A percentile compares a stretch with the other conserved stretches of the same genome.
Evolutionary conservation across 2,329 filamentous ascomycete species (phyloP).

Genomic region (Alternaria gaisen): DNA sequence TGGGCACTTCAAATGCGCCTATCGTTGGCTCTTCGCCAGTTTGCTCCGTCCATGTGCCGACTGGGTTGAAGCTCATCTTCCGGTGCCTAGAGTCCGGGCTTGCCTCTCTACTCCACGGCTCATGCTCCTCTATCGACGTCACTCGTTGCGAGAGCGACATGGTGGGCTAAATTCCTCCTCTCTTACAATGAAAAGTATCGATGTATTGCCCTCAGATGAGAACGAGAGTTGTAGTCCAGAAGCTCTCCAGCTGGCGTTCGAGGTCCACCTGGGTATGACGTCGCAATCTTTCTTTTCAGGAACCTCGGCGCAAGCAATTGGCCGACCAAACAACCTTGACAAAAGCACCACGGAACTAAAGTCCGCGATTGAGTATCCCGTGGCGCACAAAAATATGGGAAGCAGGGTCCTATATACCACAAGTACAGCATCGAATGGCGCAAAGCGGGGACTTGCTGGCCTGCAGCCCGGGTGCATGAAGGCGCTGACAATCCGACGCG

Average conservation of each 20-base stretch:
- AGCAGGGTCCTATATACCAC: slow-evolving; percentile 25
- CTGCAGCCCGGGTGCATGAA: slow-evolving; percentile 16
- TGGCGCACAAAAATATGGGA: slow-evolving; percentile 6
- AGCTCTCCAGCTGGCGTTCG: background rate
- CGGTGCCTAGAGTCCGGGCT: slow-evolving; percentile 52
- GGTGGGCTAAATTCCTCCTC: slow-evolving; percentile 13
- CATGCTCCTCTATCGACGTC: slow-evolving; percentile 53
- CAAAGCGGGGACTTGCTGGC: slow-evolving; percentile 26
- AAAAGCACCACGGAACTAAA: background rate
- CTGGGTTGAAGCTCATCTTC: slow-evolving; percentile 61
- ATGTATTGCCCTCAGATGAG: background rate
- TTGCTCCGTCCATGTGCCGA: slow-evolving; percentile 56
- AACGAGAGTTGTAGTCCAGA: background rate
- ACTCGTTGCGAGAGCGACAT: slow-evolving; percentile 54
- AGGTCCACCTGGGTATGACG: slow-evolving; percentile 21
- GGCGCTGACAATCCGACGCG: slow-evolving; percentile 26
- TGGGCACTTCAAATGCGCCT: slow-evolving; percentile 64
- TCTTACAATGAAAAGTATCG: background rate
- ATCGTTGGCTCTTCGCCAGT: slow-evolving; percentile 53
- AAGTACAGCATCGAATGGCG: slow-evolving; percentile 13
- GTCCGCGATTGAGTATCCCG: background rate
- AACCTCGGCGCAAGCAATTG: slow-evolving; percentile 11
- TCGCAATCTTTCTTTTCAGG: slow-evolving; percentile 10
- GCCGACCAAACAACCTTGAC: slow-evolving; percentile 6
- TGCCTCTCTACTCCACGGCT: slow-evolving; percentile 50